These are phyloP conservation scores for Ilex asprella DNA, from an alignment of 257 asterid genomes.

Conservation along the genomic window DNA sequence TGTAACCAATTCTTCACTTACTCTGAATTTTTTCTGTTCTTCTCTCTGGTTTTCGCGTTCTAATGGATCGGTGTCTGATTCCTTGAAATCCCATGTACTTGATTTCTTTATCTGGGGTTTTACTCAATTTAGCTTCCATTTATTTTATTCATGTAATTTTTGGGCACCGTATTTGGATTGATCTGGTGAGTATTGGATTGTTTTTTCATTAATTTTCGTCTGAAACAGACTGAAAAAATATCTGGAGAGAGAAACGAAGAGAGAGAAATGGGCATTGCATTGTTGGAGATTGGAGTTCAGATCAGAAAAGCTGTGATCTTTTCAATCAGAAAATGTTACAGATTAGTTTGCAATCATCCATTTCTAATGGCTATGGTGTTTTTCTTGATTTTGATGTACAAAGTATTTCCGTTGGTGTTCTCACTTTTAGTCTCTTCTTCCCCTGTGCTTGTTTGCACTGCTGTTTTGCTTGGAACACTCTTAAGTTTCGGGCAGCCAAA, in stretches of 20 bases:
- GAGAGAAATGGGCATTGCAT: constrained; percentile 43
- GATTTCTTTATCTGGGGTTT: constrained; percentile 28
- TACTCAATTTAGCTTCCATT: constrained; percentile 11
- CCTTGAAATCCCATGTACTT: neutral
- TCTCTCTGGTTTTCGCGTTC: neutral
- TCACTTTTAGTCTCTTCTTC: constrained; percentile 67
- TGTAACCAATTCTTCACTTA: neutral
- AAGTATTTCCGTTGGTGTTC: constrained; percentile 68
- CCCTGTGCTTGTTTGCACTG: constrained; percentile 85
- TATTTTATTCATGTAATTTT: constrained; percentile 6
- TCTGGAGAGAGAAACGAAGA: constrained; percentile 11
- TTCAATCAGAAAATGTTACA: constrained; percentile 39
- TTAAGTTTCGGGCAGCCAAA: constrained; percentile 77
- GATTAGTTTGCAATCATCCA: constrained; percentile 66
- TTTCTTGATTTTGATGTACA: constrained; percentile 55
- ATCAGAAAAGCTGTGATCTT: constrained; percentile 46
- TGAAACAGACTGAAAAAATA: constrained; percentile 37
- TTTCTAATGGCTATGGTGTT: constrained; percentile 60
- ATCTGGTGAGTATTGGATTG: constrained; percentile 28
- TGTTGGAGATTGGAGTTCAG: constrained; percentile 47
- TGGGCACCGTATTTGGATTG: constrained; percentile 22
- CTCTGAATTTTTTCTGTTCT: neutral
- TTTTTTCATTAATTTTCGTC: constrained; percentile 17
- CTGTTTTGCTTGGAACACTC: constrained; percentile 78
- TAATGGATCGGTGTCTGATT: neutral